Conservation (phyloP, 441 rosid species). For the Populus hybrid region DNA sequence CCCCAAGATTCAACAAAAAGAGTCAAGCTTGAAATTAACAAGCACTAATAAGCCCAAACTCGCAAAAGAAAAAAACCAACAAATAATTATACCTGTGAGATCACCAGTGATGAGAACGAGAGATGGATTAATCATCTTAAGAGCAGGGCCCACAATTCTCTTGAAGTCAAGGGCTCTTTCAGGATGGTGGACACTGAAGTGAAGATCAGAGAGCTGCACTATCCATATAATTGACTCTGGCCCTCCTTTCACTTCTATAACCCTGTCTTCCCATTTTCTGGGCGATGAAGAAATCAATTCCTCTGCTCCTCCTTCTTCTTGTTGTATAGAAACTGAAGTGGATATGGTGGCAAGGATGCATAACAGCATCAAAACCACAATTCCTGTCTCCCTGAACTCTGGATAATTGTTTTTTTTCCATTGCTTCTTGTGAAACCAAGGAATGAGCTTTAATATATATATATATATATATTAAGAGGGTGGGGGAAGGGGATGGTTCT, state of each 20-base stretch:
- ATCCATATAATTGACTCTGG: slow-evolving; percentile 77
- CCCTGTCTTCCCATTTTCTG: slow-evolving; percentile 31
- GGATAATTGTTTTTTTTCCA: background rate
- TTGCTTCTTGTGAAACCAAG: background rate
- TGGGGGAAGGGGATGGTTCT: background rate
- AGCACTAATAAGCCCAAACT: background rate
- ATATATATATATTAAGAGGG: background rate
- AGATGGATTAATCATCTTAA: slow-evolving; percentile 73
- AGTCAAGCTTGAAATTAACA: background rate
- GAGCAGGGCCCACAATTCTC: slow-evolving; percentile 53
- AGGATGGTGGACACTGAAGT: slow-evolving; percentile 90
- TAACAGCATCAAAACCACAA: slow-evolving; percentile 7
- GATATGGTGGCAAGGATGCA: background rate
- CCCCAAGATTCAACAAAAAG: background rate
- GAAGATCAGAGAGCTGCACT: slow-evolving; percentile 96
- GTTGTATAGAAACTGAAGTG: slow-evolving; percentile 3
- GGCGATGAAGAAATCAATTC: slow-evolving; percentile 20
- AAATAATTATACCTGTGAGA: slow-evolving; percentile 61
- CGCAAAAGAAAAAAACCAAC: background rate
- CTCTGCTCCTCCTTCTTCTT: slow-evolving; percentile 1
- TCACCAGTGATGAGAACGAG: slow-evolving; percentile 90
- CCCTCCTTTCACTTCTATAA: slow-evolving; percentile 51
- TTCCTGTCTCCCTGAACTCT: slow-evolving; percentile 5
- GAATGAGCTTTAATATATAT: background rate
- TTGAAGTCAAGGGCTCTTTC: slow-evolving; percentile 73